A percentile compares a stretch with the other conserved stretches of the same genome.
Conservation (phyloP, 2,329 filamentous ascomycete species). For the Massarina eburnea region DNA sequence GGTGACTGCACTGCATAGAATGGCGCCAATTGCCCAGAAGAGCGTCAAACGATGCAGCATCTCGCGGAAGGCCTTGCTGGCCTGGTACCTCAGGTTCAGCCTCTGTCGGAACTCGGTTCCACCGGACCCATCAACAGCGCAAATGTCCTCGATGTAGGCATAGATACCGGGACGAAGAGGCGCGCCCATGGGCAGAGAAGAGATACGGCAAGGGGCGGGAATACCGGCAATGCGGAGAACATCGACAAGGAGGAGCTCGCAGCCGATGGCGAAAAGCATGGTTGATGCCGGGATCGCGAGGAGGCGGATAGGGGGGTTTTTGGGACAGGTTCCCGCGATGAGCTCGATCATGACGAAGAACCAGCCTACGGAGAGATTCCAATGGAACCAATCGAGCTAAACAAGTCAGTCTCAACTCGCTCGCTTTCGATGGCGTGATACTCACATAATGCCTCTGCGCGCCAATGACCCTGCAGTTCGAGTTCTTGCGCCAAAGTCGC, state of each 20-base stretch:
- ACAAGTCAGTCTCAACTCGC: constrained; percentile 15
- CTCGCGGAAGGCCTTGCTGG: constrained; percentile 55
- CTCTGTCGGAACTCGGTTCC: constrained; percentile 56
- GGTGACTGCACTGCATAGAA: constrained; percentile 43
- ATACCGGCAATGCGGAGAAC: constrained; percentile 48
- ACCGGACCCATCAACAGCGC: constrained; percentile 56
- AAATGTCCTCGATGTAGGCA: constrained; percentile 57
- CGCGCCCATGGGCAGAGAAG: constrained; percentile 53
- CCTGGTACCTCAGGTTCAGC: constrained; percentile 55
- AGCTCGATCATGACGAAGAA: constrained; percentile 60
- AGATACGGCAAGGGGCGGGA: constrained; percentile 54
- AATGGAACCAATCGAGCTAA: constrained; percentile 60
- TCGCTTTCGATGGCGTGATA: background rate
- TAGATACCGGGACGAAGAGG: constrained; percentile 58
- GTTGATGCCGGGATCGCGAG: constrained; percentile 56
- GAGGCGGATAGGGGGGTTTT: constrained; percentile 54
- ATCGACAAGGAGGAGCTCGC: constrained; percentile 55
- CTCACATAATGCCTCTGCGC: constrained; percentile 45
- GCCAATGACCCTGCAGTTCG: constrained; percentile 55
- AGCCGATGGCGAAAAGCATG: constrained; percentile 56
- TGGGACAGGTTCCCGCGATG: constrained; percentile 53
- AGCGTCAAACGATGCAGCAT: constrained; percentile 56
- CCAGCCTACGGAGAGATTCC: constrained; percentile 59
- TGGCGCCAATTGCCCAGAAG: constrained; percentile 55
- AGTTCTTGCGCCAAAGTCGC: constrained; percentile 54